Conservation (phyloP, 495 filamentous ascomycete genomes). For the Platismatia glauca region DNA sequence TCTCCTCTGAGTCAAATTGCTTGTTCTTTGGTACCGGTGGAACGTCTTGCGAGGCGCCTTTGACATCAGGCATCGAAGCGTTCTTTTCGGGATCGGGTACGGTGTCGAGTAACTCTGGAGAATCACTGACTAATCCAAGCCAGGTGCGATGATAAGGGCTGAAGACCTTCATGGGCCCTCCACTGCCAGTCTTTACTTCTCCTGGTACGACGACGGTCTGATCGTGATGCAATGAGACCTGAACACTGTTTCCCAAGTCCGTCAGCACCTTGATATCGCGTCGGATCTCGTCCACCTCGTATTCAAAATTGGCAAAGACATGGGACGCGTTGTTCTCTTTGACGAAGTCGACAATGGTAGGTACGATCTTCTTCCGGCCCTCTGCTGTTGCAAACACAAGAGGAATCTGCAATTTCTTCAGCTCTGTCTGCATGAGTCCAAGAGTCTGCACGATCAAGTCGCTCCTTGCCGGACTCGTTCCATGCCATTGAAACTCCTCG, state of each 20-base stretch:
- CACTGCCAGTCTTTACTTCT: constrained; percentile 26
- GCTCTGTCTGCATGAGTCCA: constrained; percentile 31
- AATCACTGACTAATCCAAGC: constrained; percentile 28
- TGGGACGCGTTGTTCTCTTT: constrained; percentile 38
- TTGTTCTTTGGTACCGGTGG: constrained; percentile 32
- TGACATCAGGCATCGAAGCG: constrained; percentile 20
- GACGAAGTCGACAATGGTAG: constrained; percentile 30
- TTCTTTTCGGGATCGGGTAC: constrained; percentile 28
- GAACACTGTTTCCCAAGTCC: constrained; percentile 23
- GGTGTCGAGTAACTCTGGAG: constrained; percentile 30
- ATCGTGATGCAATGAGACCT: constrained; percentile 30
- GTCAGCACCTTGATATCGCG: constrained; percentile 33
- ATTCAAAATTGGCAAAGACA: constrained; percentile 63
- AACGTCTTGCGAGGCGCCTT: constrained; percentile 24
- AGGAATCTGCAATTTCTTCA: constrained; percentile 34
- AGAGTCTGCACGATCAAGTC: constrained; percentile 38
- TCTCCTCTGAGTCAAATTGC: constrained; percentile 30
- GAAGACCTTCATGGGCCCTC: constrained; percentile 38
- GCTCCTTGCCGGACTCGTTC: constrained; percentile 32
- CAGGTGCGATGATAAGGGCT: constrained; percentile 35
- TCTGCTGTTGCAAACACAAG: constrained; percentile 29
- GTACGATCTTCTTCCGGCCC: constrained; percentile 29
- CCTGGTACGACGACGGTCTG: constrained; percentile 36
- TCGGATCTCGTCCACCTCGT: constrained; percentile 69
- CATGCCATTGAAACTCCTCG: constrained; percentile 35